Evolutionary conservation across 805 yeast species (phyloP).

Genomic region (Suhomyces canberraensis): DNA sequence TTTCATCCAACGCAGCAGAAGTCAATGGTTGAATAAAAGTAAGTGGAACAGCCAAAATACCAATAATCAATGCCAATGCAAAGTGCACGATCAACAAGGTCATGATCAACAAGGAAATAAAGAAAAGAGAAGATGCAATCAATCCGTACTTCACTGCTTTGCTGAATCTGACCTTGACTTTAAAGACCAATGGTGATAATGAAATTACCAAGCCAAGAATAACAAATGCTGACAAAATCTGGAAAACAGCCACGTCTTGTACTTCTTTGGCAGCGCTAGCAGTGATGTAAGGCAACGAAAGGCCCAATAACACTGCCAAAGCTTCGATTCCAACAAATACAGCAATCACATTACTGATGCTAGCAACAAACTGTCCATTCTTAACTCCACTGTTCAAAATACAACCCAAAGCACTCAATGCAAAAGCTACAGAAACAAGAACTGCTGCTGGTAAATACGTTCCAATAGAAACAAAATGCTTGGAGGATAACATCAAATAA

Average conservation of each 20-base stretch:
- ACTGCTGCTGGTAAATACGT: slow-evolving; percentile 88
- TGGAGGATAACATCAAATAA: slow-evolving; percentile 76
- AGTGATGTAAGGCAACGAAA: slow-evolving; percentile 24
- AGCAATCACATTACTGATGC: slow-evolving; percentile 22
- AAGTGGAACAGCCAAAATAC: slow-evolving; percentile 72
- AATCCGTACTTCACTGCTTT: slow-evolving; percentile 22
- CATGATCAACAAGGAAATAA: slow-evolving; percentile 64
- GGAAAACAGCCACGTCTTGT: slow-evolving; percentile 11
- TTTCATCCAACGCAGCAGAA: slow-evolving; percentile 10
- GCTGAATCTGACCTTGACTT: slow-evolving; percentile 13
- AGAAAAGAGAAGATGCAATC: slow-evolving; percentile 49
- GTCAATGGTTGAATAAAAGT: slow-evolving; percentile 51
- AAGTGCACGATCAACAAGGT: slow-evolving; percentile 81
- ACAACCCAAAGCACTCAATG: slow-evolving; percentile 62
- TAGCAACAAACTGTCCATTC: slow-evolving; percentile 16
- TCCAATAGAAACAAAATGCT: slow-evolving; percentile 85
- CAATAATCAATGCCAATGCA: slow-evolving; percentile 70
- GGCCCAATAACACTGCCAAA: slow-evolving; percentile 19
- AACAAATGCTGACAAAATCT: slow-evolving; percentile 17
- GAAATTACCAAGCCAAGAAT: slow-evolving; percentile 12
- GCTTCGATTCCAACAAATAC: slow-evolving; percentile 28
- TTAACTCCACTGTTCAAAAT: slow-evolving; percentile 44
- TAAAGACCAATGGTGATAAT: slow-evolving; percentile 10
- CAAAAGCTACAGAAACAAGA: slow-evolving; percentile 63
- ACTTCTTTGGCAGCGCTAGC: slow-evolving; percentile 10